Base-by-base conservation (phyloP, 2,329 filamentous ascomycete species). In the Biscogniauxia marginata region DNA sequence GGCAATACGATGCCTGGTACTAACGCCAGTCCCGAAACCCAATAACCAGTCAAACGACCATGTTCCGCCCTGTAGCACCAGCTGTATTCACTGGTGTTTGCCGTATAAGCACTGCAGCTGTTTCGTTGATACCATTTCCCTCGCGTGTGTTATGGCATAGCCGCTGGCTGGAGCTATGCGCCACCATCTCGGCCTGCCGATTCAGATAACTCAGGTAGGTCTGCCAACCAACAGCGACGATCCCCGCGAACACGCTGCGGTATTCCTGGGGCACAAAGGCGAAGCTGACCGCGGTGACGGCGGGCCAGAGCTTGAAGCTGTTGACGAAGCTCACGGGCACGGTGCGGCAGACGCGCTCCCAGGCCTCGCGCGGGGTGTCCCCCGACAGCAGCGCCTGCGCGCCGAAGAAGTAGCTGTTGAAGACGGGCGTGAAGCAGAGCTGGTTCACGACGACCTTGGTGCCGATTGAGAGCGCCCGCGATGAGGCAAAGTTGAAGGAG, bases 141-240 rank as follows among this genome's bases (percentile, higher is more conserved):
- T n/a, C n/a, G n/a, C n/a, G n/a, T n/a, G n/a, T n/a, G n/a, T n/a
- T n/a, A n/a, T n/a, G n/a, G n/a, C n/a, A n/a, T n/a, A n/a, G n/a
- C n/a, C n/a, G n/a, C n/a, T n/a, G n/a, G n/a, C n/a, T n/a, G n/a
- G n/a, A n/a, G n/a, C n/a, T n/a, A n/a, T n/a, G n/a, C n/a, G n/a
- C n/a, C n/a, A n/a, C n/a, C n/a, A 77, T 77, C 71, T 91, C 90
- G 1, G 90, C 90, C 59, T 78, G 77, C 66, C 88, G 82, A 67
- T 96, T 96, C 67, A 96, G 73, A 72, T 86, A 89, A 64, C 87
- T 90, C 65, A 97, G 69, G 78, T 96, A 97, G 0, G 91, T 92
- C 81, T 96, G 93, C 93, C 93, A 97, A 0, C 89, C 90, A 51
- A 96, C 88, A 1, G 91, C 90, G 62, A 96, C 82, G 6, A 88